phyloP scores from a whole-genome alignment of 352 stramenopile genomes.

The Globisporangium uncinulatum region DNA sequence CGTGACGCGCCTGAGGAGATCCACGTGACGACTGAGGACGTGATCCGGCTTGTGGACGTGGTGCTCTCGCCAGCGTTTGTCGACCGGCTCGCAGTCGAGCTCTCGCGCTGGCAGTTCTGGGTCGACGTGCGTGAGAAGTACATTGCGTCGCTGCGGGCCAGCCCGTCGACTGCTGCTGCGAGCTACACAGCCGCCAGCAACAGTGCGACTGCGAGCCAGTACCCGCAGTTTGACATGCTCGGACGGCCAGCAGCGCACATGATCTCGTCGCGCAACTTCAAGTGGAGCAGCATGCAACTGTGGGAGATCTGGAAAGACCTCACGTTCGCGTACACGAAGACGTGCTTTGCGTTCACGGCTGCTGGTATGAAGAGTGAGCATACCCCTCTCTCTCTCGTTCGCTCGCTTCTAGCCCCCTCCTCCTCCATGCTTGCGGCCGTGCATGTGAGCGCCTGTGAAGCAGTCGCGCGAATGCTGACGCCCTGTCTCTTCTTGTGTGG shows the following conservation, averaged over 20 bases:
- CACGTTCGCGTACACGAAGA: constrained; percentile 77
- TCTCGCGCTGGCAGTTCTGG: constrained; percentile 80
- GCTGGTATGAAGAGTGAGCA: constrained; percentile 82
- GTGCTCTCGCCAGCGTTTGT: constrained; percentile 71
- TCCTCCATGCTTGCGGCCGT: constrained; percentile 1
- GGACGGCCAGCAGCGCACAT: constrained; percentile 1
- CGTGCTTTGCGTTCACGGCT: constrained; percentile 76
- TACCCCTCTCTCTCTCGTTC: constrained; percentile 1
- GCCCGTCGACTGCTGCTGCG: background rate
- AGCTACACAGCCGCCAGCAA: background rate
- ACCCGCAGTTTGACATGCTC: constrained; percentile 7
- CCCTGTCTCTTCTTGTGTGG: constrained; percentile 12
- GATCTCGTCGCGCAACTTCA: constrained; percentile 50
- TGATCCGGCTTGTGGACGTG: constrained; percentile 71
- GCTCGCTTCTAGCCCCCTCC: background rate
- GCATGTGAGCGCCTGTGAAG: constrained; percentile 8
- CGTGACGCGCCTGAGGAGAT: constrained; percentile 26
- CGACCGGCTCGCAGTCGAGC: constrained; percentile 48
- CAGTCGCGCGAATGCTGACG: constrained; percentile 10
- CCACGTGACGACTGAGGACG: constrained; percentile 62
- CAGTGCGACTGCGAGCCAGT: constrained; percentile 11
- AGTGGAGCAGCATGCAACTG: constrained; percentile 79
- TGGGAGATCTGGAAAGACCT: constrained; percentile 84
- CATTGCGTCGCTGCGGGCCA: constrained; percentile 38
- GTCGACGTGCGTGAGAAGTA: constrained; percentile 74